Base-by-base conservation (phyloP, 208 protist species). In the Tritrichomonas musculus region DNA sequence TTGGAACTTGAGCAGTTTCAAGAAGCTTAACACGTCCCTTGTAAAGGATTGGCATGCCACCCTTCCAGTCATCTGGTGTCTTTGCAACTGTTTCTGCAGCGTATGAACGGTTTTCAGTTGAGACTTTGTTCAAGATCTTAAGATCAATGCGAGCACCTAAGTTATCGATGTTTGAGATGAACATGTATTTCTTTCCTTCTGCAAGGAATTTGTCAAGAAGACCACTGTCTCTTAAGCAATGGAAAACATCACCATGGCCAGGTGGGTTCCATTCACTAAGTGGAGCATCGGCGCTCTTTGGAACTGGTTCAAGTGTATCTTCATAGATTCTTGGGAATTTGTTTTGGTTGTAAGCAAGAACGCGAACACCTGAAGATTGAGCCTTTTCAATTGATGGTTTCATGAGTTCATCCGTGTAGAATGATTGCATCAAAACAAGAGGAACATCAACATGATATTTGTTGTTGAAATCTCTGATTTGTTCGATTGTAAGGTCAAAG, bases 121-220 rank as follows among this genome's bases (percentile, higher is more conserved):
- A 97, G 75, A 93, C 94, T 80, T 94, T 94, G 44, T 93, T 93
- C 33, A 94, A 82, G 17, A 94, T 92, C 69, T 73, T 94, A 36
- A 95, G 92, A 92, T 98, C 96, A 11, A 98, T 95, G n/a, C 95
- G 97, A 33, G 97, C 97, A 77, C 98, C 98, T 30, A 99, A 96
- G 97, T 99, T 99, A 97, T 99, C 99, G 92, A 97, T 96, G 96
- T 99, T 99, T 93, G 97, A 98, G 33, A 99, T 96, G 94, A 99
- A 99, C 93, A 99, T 96, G 94, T 98, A 98, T 98, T 98, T 92
- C 97, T 92, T 92, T 22, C 92, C 95, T 96, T 97, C 73, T 30
- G n/a, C 94, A 33, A 96, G 75, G 0, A 97, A 93, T 55, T 92
- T 82, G 27, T 97, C 94, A 1, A 97, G 92, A 25, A 96, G 82